A percentile compares a stretch with the other conserved stretches of the same genome.
Evolutionary conservation across 345 rosid species (phyloP).

Genomic region (Eucalyptus polyanthemos): DNA sequence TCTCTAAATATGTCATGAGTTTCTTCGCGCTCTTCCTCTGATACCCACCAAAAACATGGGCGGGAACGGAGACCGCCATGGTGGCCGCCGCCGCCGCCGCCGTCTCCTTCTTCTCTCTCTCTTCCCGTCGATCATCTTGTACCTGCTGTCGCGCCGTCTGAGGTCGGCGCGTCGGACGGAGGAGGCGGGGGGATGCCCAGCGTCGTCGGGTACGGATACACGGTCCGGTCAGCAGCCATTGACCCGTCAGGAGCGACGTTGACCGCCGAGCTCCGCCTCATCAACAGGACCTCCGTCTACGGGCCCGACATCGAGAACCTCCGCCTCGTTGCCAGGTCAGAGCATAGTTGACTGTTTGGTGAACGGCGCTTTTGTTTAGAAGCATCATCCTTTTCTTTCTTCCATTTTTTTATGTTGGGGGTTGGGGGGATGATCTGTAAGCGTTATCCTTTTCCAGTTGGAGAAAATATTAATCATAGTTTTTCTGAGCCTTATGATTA

Average conservation of each 20-base stretch:
- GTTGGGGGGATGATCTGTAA: too few relatives aligned
- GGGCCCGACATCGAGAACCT: slow-evolving; percentile 31
- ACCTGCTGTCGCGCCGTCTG: neutral
- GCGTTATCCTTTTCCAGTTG: fast-evolving
- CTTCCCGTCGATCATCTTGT: neutral
- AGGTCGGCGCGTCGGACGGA: neutral
- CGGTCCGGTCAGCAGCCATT: slow-evolving; percentile 18
- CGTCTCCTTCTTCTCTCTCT: neutral
- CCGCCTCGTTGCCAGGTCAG: neutral
- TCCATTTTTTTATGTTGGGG: fast-evolving
- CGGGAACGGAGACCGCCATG: neutral
- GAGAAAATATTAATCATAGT: neutral
- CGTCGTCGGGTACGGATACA: slow-evolving; percentile 37
- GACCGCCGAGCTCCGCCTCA: slow-evolving; percentile 35
- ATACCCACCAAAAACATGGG: neutral
- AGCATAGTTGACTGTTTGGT: neutral
- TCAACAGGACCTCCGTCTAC: slow-evolving; percentile 22
- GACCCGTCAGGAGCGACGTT: slow-evolving; percentile 6
- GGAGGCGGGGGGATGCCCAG: neutral
- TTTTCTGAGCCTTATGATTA: too few relatives aligned
- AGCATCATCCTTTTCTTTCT: neutral
- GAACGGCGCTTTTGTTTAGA: neutral
- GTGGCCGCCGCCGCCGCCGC: neutral
- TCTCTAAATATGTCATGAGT: neutral
- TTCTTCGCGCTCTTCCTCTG: neutral